Base-by-base conservation (phyloP, 1,139 yeast genomes). In the Suhomyces bribrorum region DNA sequence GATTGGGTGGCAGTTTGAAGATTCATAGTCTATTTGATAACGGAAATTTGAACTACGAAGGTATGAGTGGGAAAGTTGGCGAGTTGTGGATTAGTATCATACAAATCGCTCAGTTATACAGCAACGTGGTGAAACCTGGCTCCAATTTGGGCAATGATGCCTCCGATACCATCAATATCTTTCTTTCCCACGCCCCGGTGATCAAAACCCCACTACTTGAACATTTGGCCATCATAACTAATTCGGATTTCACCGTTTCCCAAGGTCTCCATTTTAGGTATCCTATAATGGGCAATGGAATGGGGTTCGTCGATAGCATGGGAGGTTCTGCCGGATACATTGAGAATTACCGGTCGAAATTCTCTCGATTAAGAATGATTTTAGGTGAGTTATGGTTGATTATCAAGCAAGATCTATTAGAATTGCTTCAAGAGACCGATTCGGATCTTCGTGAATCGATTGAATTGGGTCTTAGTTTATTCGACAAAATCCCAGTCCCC, bases 251-350 rank as follows among this genome's bases (percentile, higher is more conserved):
- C 54, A 82, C 90, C 1, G 59, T 86, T 3, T 77, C 86, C 7
- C 84, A 85, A 46, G 86, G 89, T 1, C 57, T 85, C 30, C 92
- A 85, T 53, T 83, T 83, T 60, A 67, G 84, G 41, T 83, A 83
- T 54, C 84, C 86, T 2, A 77, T 86, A 1, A 77, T 85, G 50
- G 85, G 81, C 50, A 84, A 83, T 56, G 89, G 83, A 46, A 71
- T 79, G 61, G 77, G 86, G 31, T 81, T 48, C 71, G 83, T 58
- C 71, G 88, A 45, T 71, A 61, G 64, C 35, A 57, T 58, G 61
- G 63, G 63, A 4, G 63, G 62, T 2, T 50, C 57, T 5, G 59
- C 62, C 6, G 63, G 63, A 7, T 58, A 77, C 35, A 77, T 81
- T 52, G 87, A 82, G 50, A 74, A 76, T 47, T 84, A 81, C 61